These are phyloP conservation scores for Cladosporium sp. DNA, from an alignment of 2,329 filamentous ascomycete genomes.

Conservation along the genomic window DNA sequence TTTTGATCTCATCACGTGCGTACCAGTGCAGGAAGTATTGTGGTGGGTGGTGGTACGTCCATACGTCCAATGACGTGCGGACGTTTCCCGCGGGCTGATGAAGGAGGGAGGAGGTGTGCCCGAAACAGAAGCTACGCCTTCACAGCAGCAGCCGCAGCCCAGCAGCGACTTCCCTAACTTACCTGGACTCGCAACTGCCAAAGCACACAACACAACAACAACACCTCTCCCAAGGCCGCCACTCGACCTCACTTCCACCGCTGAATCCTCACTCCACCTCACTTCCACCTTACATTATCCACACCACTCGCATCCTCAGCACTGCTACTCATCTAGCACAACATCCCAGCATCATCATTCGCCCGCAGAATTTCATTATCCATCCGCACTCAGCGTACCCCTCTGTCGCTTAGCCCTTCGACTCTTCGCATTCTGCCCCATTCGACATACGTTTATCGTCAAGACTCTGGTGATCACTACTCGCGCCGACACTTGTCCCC, in stretches of 20 bases:
- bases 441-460: background rate
- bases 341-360: conserved; percentile 9
- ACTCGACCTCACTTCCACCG: background rate
- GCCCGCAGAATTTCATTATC: conserved; percentile 12
- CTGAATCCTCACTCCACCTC: background rate
- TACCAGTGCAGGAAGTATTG: no score
- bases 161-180: background rate
- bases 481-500: background rate
- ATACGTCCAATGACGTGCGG: background rate
- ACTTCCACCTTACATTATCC: no score
- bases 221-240: background rate
- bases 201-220: background rate
- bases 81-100: background rate
- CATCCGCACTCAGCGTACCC: conserved; percentile 12
- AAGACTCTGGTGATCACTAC: background rate
- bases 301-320: background rate
- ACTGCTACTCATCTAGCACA: background rate
- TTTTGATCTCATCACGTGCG: no score
- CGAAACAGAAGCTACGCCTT: background rate
- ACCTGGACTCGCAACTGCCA: background rate
- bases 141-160: no score
- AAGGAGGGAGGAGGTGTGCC: background rate
- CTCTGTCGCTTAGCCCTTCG: conserved; percentile 8
- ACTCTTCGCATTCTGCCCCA: background rate
- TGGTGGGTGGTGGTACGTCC: no score